These are phyloP conservation scores for Cyclostephanos tholiformis DNA, from an alignment of 108 stramenopile genomes.

Conservation along the genomic window DNA sequence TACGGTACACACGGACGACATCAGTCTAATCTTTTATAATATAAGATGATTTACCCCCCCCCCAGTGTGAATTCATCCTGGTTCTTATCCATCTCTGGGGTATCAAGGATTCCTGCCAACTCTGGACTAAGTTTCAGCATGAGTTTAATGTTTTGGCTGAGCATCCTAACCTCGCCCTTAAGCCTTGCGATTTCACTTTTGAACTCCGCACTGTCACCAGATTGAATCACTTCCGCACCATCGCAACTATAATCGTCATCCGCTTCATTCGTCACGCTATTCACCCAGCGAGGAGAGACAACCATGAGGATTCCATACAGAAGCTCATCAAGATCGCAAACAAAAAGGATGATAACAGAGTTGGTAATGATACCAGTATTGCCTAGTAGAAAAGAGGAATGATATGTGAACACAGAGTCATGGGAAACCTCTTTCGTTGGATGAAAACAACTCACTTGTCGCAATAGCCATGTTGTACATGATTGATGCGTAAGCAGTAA, in stretches of 20 bases:
- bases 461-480: conserved; percentile 23
- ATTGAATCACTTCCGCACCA: neutral
- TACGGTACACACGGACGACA: no score
- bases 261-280: neutral
- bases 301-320: conserved; percentile 4
- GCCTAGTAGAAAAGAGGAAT: no score
- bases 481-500: conserved; percentile 9
- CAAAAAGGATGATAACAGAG: conserved; percentile 18
- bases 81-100: neutral
- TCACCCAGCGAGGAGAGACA: neutral
- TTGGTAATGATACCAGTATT: no score
- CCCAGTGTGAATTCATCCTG: neutral
- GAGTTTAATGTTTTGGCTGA: neutral
- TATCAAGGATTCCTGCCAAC: neutral
- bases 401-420: no score
- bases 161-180: neutral
- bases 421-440: no score
- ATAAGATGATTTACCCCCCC: no score
- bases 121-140: conserved; percentile 1
- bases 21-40: no score
- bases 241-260: neutral
- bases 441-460: conserved; percentile 1
- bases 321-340: conserved; percentile 17
- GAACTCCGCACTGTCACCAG: neutral
- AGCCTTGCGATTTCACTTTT: neutral